phyloP scores from a whole-genome alignment of 1,139 yeast genomes.

The Saccharomyces uvarum region DNA sequence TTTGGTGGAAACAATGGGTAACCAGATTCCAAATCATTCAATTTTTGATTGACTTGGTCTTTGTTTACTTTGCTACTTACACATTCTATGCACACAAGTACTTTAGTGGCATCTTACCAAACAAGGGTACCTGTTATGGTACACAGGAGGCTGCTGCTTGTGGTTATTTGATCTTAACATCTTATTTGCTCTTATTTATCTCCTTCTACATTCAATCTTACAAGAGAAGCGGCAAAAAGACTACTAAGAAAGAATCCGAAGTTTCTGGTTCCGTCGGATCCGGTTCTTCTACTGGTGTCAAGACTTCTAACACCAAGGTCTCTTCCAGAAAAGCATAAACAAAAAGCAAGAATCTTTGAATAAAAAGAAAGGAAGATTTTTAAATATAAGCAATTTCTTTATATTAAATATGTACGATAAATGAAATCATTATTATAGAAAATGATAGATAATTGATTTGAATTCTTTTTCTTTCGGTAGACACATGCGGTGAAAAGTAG shows the following conservation, averaged over 20 bases:
- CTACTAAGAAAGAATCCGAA: slow-evolving; percentile 40
- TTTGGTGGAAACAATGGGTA: slow-evolving; percentile 99
- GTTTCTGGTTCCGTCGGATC: slow-evolving; percentile 22
- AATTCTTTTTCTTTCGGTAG: neutral
- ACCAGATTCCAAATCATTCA: slow-evolving; percentile 93
- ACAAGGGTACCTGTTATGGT: slow-evolving; percentile 84
- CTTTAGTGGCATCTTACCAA: slow-evolving; percentile 55
- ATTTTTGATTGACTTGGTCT: slow-evolving; percentile 79
- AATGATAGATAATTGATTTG: neutral
- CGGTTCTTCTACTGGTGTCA: slow-evolving; percentile 35
- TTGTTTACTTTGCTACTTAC: slow-evolving; percentile 89
- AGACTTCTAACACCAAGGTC: slow-evolving; percentile 33
- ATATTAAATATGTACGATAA: neutral
- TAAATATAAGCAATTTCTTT: neutral
- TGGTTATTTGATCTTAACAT: slow-evolving; percentile 83
- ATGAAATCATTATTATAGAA: neutral
- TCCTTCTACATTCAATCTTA: slow-evolving; percentile 88
- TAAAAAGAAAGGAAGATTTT: neutral
- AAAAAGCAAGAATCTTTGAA: slow-evolving; percentile 2
- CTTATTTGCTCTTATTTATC: slow-evolving; percentile 84
- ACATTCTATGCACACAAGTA: slow-evolving; percentile 60
- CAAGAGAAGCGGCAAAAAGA: slow-evolving; percentile 40
- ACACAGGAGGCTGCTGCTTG: slow-evolving; percentile 86
- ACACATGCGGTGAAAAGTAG: neutral
- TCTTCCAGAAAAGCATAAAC: slow-evolving; percentile 39